Base-by-base conservation (phyloP, 2,329 filamentous ascomycete species). In the Exserohilum turcica region DNA sequence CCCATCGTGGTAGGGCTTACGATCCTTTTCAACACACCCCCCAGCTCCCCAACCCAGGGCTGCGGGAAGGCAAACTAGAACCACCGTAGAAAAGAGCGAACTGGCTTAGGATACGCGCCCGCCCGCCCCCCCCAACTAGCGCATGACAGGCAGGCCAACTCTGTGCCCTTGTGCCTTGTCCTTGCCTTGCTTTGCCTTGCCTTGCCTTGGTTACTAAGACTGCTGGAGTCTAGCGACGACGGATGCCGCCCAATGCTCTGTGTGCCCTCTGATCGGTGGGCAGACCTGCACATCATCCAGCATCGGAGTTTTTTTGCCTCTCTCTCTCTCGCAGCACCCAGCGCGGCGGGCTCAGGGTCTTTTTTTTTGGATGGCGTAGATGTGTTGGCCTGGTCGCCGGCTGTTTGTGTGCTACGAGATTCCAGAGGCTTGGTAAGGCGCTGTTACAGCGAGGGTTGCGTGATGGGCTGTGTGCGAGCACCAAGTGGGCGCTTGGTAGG, bases 71-170 rank as follows among this genome's bases (percentile, higher is more conserved):
- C 18, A 53, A 49, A 43, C 50, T 53, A 49, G 36, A 43, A 43
- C 38, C 29, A 28, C 35, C 35, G 43, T 43, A 46, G 37, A 28
- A 45, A 27, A 29, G 47, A 21, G 39, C 36, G 29, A 42, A 37
- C 45, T 48, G 39, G 19, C 31, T 47, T 43, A 27, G 21, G 36
- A 47, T 24, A 43, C 43, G 31, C 38, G 43, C 24, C 39, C 45
- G 21, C 21, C 21, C 31, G 3, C 13, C 31, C 32, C 31, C 32
- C 32, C 43, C 45, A 45, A 58, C 60, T 67, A 67, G 65, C 58
- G 65, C 63, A 61, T 57, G 56, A 65, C 57, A 60, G 59, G 65
- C 63, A 61, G 57, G 56, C 64, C 57, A 60, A 59, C 36, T 24
- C 8, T 46, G 51, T 43, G 47, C 48, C 36, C 43, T 27, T 42